Base-by-base conservation (phyloP, 2,329 filamentous ascomycete species). In the Diaporthe amygdali region DNA sequence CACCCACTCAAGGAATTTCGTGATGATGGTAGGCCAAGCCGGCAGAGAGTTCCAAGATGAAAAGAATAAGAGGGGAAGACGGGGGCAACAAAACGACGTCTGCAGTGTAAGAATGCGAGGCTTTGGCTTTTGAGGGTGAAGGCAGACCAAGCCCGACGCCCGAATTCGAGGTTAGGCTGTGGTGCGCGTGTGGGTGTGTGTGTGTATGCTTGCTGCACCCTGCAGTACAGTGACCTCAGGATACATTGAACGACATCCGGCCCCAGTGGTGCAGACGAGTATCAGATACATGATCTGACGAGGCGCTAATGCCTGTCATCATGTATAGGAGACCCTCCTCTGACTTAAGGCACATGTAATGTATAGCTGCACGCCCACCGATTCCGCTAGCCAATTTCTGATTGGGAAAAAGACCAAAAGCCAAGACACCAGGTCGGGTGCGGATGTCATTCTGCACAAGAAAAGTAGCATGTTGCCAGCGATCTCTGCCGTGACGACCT, bases 201-300 rank as follows among this genome's bases (percentile, higher is more conserved):
- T 47, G 59, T 64, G 59, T 72, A 32, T 68, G 64, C 68, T 56
- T 68, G 68, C 61, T 59, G 69, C 69, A 68, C 51, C 64, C 59
- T 49, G 71, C 69, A 66, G 69, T 71, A 73, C 69, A 71, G 69
- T 56, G 56, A 73, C 71, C 70, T 41, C 55, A 59, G 68, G 71
- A 64, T 73, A 71, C 71, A 73, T 66, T n/a, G 55, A 34, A 54
- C 8, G 59, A 71, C 71, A 66, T 69, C 46, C 44, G 51, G 15
- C 39, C 64, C 66, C 22, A 56, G 66, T 54, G 67, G 68, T 30
- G 49, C 47, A 14, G 55, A 46, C 55, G 56, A 61, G 71, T 71
- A 71, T 68, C 52, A 37, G 56, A 55, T 73, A 73, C 71, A 66
- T 71, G 34, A 17, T 59, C 27, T 66, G 59, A 51, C 64, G 37